Evolutionary conservation across 2,329 filamentous ascomycete species (phyloP), one percentile per base, ranked within the genome.

Genomic region (Trichoderma brevicompactum): DNA sequence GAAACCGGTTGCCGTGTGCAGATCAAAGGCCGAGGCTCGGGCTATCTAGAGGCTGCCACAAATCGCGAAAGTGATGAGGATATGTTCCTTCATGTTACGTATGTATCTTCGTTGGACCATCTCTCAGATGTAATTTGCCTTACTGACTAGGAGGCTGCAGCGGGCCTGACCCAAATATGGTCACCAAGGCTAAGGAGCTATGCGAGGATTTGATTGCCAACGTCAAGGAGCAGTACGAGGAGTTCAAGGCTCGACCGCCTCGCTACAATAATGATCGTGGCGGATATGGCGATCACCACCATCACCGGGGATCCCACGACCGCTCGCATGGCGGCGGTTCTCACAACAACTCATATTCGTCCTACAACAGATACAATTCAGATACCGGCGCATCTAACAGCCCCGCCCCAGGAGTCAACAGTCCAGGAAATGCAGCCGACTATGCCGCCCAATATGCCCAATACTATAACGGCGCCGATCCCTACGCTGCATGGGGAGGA

Each of bases 61-160:
- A 91, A 92, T 69, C 86, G 83, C 48, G 95, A 99, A 79, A 96
- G 92, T 70, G 94, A 99, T 54, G 94, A 98, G 75, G 87, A 92
- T 2, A 98, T 99, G 93, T 98, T 93, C 74, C 84, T 99, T 52
- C 94, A 98, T 77, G 94, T 98, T 70, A 92, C 95, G 91, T 96
- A 84, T 76, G 91, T 84, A 34, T 41, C 28, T 40, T 5, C 43
- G 38, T n/a, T 12, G 19, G n/a, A 13, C 12, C 3, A 3, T 8
- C 17, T 41, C 55, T 65, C 79, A 68, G 83, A 71, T 15, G 12
- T 12, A 4, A 56, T 10, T 63, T 46, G 52, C 15, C 54, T 17
- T 65, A 41, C 23, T 68, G n/a, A 70, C 59, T 34, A n/a, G 56
- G 23, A 17, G 5, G 10, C 12, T 7, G 36, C 69, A 96, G 92